Percentiles rank a stretch among this genome's conserved stretches.
phyloP scores from a whole-genome alignment of 2,329 filamentous ascomycete species.

The Verticillium albo-atrum region DNA sequence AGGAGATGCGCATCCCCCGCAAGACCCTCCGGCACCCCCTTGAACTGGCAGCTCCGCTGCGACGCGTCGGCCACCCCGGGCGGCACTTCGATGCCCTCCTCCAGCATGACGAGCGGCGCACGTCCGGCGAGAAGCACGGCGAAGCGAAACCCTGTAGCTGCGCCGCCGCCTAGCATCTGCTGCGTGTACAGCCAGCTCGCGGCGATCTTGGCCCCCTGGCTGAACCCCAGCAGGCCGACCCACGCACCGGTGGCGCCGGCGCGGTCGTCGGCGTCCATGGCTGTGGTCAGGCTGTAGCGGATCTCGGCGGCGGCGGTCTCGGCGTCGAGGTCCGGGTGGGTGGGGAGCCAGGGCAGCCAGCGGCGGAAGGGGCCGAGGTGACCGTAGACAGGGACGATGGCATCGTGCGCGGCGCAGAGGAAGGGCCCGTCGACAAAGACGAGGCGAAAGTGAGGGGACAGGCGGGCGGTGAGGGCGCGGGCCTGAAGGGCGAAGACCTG shows the following conservation, averaged over 20 bases:
- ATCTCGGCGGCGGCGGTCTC: conserved; percentile 33
- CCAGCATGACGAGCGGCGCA: conserved; percentile 52
- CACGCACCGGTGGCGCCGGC: conserved; percentile 49
- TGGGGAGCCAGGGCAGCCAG: conserved; percentile 58
- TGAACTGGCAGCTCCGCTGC: conserved; percentile 29
- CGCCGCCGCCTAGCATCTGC: conserved; percentile 42
- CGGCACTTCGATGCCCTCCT: conserved; percentile 22
- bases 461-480: conserved; percentile 43
- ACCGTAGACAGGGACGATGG: conserved; percentile 60
- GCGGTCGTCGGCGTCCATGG: conserved; percentile 49
- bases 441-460: conserved; percentile 59
- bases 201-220: conserved; percentile 60
- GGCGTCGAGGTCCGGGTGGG: conserved; percentile 50
- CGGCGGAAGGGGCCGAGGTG: conserved; percentile 61
- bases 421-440: conserved; percentile 70
- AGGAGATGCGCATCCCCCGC: conserved; percentile 39
- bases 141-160: conserved; percentile 47
- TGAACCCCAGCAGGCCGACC: conserved; percentile 61
- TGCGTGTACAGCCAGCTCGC: conserved; percentile 57
- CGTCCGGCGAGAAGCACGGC: conserved; percentile 59
- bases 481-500: conserved; percentile 65
- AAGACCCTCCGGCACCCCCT: conserved; percentile 38
- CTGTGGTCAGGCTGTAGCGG: conserved; percentile 29
- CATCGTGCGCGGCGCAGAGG: conserved; percentile 55
- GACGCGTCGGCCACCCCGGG: conserved; percentile 17